Conservation (phyloP, 768 basidiomycete genomes). For the Russula olivacea region DNA sequence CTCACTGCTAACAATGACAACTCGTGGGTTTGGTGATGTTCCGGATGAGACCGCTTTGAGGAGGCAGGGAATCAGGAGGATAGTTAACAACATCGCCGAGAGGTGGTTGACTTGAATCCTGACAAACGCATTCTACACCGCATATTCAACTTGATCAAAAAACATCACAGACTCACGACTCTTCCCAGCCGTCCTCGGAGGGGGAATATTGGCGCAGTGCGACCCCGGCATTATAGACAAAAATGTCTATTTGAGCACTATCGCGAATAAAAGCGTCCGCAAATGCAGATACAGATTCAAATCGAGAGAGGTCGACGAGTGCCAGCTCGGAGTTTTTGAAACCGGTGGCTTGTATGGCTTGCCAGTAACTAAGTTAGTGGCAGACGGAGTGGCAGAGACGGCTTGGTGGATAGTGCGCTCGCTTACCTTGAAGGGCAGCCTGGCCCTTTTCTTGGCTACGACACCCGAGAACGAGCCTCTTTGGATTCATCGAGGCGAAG, state of each 20-base stretch:
- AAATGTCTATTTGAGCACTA: constrained; percentile 28
- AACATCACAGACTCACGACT: constrained; percentile 25
- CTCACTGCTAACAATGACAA: constrained; percentile 21
- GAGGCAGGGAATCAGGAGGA: constrained; percentile 18
- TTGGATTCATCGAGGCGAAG: constrained; percentile 20
- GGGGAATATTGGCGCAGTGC: constrained; percentile 26
- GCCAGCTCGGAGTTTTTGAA: constrained; percentile 13
- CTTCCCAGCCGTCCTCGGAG: constrained; percentile 32
- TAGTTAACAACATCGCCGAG: constrained; percentile 11
- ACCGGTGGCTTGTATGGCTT: constrained; percentile 18
- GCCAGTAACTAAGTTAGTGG: background rate
- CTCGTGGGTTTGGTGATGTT: constrained; percentile 16
- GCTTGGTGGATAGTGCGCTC: no score
- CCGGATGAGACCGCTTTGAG: constrained; percentile 16
- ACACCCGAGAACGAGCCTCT: constrained; percentile 20
- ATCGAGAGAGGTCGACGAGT: constrained; percentile 28
- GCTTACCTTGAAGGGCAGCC: constrained; percentile 15
- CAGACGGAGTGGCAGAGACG: no score
- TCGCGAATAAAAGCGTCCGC: constrained; percentile 26
- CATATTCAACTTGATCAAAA: background rate
- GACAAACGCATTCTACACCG: background rate
- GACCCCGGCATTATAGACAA: constrained; percentile 31
- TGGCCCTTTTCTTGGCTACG: constrained; percentile 17
- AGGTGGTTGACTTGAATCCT: constrained; percentile 45
- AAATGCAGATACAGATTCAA: constrained; percentile 29